phyloP scores from a whole-genome alignment of 1,284 basidiomycete species.

The Ceratobasidium sp. region DNA sequence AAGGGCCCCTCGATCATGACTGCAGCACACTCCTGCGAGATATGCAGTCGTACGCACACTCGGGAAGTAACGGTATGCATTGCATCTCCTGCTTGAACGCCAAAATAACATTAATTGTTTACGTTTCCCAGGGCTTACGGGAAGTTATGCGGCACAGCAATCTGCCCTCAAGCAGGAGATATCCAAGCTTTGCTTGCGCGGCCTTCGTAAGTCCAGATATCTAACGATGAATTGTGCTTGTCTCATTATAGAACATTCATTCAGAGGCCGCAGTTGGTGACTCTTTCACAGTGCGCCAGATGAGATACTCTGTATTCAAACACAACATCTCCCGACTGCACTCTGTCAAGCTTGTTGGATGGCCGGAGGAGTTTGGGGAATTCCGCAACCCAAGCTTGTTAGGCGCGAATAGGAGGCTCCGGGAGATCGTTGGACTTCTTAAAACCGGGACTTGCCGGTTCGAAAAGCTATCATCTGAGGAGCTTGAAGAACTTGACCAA shows the following conservation, averaged over 20 bases:
- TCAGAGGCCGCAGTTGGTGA: not conserved
- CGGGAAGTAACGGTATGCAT: conserved; percentile 10
- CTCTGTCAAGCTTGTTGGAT: not conserved
- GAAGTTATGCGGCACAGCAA: not conserved
- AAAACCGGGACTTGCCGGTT: not conserved
- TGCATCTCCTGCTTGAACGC: not conserved
- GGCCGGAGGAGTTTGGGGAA: not conserved
- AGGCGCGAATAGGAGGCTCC: not conserved
- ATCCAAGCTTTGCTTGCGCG: not conserved
- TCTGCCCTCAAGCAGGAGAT: not conserved
- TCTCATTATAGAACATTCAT: not conserved
- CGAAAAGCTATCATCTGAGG: not conserved
- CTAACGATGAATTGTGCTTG: too few relatives aligned
- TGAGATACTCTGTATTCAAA: not conserved
- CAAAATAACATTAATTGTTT: not conserved
- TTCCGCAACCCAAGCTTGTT: not conserved
- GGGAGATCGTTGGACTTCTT: not conserved
- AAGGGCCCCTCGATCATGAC: not conserved
- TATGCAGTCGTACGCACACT: not conserved
- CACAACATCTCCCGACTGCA: not conserved
- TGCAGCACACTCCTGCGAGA: not conserved
- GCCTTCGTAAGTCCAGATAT: not conserved
- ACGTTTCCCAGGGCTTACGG: not conserved
- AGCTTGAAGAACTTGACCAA: not conserved
- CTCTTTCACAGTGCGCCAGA: not conserved